Conservation (phyloP, 495 filamentous ascomycete species). For the Terfezia claveryi region DNA sequence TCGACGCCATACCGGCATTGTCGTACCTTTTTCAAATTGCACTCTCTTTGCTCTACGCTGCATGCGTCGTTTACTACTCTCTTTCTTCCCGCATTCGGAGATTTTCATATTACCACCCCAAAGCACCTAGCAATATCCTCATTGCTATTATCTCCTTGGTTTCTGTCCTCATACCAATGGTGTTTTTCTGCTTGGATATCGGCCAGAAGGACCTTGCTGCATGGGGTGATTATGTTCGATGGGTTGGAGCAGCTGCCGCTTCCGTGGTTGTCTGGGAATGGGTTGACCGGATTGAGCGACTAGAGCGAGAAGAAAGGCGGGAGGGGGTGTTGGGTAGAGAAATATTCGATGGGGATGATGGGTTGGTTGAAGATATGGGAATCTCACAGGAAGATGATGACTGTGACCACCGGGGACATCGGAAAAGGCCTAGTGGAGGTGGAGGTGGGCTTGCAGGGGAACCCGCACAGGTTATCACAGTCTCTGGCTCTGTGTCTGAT, state of each 20-base stretch:
- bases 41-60: slow-evolving; percentile 71
- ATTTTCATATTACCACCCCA: slow-evolving; percentile 58
- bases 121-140: slow-evolving; percentile 49
- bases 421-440: slow-evolving; percentile 25
- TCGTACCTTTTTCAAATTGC: slow-evolving; percentile 86
- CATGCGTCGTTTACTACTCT: slow-evolving; percentile 90
- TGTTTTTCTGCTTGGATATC: slow-evolving; percentile 92
- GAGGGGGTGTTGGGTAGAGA: slow-evolving; percentile 87
- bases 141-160: slow-evolving; percentile 61
- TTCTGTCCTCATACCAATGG: slow-evolving; percentile 67
- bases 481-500: too few species aligned
- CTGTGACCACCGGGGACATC: neutral
- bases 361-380: slow-evolving; percentile 24
- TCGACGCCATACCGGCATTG: slow-evolving; percentile 75
- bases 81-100: slow-evolving; percentile 81
- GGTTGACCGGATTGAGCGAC: slow-evolving; percentile 93
- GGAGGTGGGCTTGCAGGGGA: slow-evolving; percentile 22
- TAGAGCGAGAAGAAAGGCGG: slow-evolving; percentile 89
- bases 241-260: slow-evolving; percentile 89
- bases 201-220: slow-evolving; percentile 66
- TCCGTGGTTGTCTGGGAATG: slow-evolving; percentile 98
- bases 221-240: slow-evolving; percentile 93
- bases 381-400: neutral
- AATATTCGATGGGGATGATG: slow-evolving; percentile 85
- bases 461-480: too few species aligned